Base-by-base conservation (phyloP, 345 rosid genomes). In the Brassica rapa region DNA sequence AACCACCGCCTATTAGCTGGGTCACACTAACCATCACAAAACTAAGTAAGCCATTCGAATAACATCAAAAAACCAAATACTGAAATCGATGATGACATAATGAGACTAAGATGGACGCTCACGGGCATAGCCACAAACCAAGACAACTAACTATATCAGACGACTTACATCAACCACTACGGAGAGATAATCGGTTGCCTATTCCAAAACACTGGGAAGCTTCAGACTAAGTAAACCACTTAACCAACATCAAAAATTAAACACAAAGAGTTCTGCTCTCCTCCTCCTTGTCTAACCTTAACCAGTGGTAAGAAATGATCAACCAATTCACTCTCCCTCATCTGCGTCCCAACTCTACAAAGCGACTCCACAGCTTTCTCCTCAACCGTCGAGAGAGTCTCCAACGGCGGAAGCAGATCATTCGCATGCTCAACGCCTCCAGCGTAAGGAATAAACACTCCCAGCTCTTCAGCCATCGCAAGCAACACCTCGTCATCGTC, bases 401-500 rank as follows among this genome's bases (percentile, higher is more conserved):
- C 91, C 63, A 91, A 65, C 0, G 96, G 93, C 0, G 89, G 93
- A 49, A 91, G 85, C 79, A 91, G 70, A 11, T 86, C 89, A 77
- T 85, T 81, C 11, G 96, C 91, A 49, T 83, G 70, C 78, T 91
- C 90, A 72, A 89, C 81, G 1, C 96, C 96, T 27, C 93, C 96
- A 41, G 89, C 93, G 68, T 86, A 91, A 21, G 93, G 96, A 74
- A 89, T 86, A 76, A 90, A 90, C 65, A 85, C 91, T 15, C 96
- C 96, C 83, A 91, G 46, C 77, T 91, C 96, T 71, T 91, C 93
- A 0, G 93, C 90, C 96, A 91, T 89, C 2, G 93, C 91, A 53
- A 91, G 86, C 57, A 91, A 88, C 53, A 91, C 90, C 84, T 89
- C 96, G 15, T 91, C 96, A 27, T 89, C 96, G 4, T 91, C 96